Base-by-base conservation (phyloP, 1,284 basidiomycete species). In the Wallemia ichthyophaga region DNA sequence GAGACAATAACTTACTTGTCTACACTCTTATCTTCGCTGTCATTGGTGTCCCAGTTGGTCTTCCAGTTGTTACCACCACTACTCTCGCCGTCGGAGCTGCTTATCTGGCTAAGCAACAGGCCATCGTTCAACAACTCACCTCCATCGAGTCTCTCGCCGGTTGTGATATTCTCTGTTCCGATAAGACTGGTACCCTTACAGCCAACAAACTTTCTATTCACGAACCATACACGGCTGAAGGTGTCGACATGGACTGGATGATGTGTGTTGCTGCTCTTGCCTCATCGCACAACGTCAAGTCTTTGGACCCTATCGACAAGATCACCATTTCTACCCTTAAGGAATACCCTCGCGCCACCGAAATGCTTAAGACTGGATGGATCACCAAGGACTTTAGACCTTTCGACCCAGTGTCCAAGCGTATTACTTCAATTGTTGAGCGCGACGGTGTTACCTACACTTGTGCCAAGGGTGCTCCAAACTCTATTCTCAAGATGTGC, bases 181-280 rank as follows among this genome's bases (percentile, higher is more conserved):
- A 94, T 77, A 92, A 94, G 79, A 94, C 88, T 27, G 87, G 88
- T 73, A 94, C 88, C 59, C 78, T 94, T 62, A 95, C 91, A 66
- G 92, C 91, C 75, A 95, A 95, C 80, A 94, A 96, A 76, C 85
- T 96, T 66, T 94, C 89, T 68, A 94, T 96, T 67, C 89, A 96
- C 73, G 83, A 79, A 68, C 63, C 74, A 32, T 73, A 71, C 63
- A 67, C 70, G 59, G 69, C 70, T 25, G 70, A 71, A 57, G 69
- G 70, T 63, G 71, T 75, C 48, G 72, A 73, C 57, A 68, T 68
- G 25, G 71, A 71, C 62, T 75, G 69, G 71, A 69, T 67, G 67
- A 73, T 74, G 74, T 70, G 74, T 28, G 73, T 72, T 37, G 37
- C 37, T 48, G 75, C 75, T 56, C 70, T 76, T 25, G 75, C 75